These are phyloP conservation scores for Kondoa malvinella DNA, from an alignment of 768 basidiomycete species.

Conservation along the genomic window DNA sequence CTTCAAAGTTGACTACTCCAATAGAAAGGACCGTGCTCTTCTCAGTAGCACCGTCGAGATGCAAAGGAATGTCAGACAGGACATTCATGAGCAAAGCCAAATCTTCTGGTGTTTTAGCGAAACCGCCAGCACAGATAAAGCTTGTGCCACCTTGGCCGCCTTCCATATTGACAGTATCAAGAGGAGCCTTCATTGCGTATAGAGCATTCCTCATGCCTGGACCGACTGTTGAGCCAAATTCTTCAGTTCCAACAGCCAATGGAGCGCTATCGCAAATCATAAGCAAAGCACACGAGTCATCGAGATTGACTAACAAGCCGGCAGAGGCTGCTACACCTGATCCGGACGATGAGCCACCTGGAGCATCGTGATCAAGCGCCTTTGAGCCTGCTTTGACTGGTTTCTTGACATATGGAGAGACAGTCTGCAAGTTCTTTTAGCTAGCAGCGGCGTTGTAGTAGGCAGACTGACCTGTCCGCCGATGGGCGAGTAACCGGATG, in stretches of 20 bases:
- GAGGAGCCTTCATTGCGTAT: neutral
- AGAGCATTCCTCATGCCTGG: neutral
- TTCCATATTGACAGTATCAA: neutral
- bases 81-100: neutral
- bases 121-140: too few relatives aligned
- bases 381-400: neutral
- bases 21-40: too few relatives aligned
- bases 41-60: too few relatives aligned
- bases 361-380: neutral
- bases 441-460: too few relatives aligned
- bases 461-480: too few relatives aligned
- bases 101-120: neutral
- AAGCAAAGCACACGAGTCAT: neutral
- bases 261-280: neutral
- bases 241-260: neutral
- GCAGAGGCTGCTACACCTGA: neutral
- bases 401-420: neutral
- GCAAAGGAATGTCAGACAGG: neutral
- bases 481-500: neutral
- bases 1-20: too few relatives aligned
- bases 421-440: too few relatives aligned
- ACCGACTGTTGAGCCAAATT: neutral
- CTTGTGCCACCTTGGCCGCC: neutral
- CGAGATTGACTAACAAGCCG: neutral
- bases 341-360: neutral